Percentiles rank a stretch among this genome's conserved stretches.
These are phyloP conservation scores for Mycosphaerella arachidis DNA, from an alignment of 2,329 filamentous ascomycete genomes.

Conservation along the genomic window DNA sequence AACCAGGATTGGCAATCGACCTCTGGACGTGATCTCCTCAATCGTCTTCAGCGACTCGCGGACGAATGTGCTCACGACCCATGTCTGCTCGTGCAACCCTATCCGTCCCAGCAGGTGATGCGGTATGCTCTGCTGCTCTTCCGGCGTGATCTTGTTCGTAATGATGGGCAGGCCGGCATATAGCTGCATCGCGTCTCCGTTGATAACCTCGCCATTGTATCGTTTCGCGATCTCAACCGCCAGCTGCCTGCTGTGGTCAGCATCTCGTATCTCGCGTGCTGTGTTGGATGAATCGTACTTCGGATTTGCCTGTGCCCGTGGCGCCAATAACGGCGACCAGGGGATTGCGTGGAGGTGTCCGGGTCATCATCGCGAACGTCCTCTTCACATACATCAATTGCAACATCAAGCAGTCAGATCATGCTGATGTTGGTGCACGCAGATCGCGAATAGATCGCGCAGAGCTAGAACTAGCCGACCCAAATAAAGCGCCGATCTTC, in stretches of 20 bases:
- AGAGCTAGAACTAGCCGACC: background rate
- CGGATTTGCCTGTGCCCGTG: conserved; percentile 89
- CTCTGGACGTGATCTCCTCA: conserved; percentile 69
- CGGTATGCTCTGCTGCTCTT: conserved; percentile 73
- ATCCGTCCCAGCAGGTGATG: conserved; percentile 86
- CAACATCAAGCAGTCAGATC: conserved; percentile 4
- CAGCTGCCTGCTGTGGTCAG: conserved; percentile 57
- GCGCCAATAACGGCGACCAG: conserved; percentile 80
- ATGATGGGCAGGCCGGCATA: conserved; percentile 89
- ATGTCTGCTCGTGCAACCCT: conserved; percentile 69
- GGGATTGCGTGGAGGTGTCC: conserved; percentile 41
- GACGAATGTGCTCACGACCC: conserved; percentile 77
- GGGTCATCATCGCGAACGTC: conserved; percentile 20
- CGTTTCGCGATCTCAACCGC: conserved; percentile 79
- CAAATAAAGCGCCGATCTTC: conserved; percentile 1
- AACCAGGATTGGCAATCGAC: conserved; percentile 81
- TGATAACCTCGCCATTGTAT: conserved; percentile 91
- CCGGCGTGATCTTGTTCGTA: conserved; percentile 80
- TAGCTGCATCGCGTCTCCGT: conserved; percentile 97
- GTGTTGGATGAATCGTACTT: conserved; percentile 51
- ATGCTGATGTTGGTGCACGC: background rate
- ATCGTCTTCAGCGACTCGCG: conserved; percentile 65
- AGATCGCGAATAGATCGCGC: background rate
- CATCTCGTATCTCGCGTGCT: conserved; percentile 1
- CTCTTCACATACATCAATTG: conserved; percentile 3